Conservation (phyloP, 2,329 filamentous ascomycete species). For the Cladosporium colombiae region DNA sequence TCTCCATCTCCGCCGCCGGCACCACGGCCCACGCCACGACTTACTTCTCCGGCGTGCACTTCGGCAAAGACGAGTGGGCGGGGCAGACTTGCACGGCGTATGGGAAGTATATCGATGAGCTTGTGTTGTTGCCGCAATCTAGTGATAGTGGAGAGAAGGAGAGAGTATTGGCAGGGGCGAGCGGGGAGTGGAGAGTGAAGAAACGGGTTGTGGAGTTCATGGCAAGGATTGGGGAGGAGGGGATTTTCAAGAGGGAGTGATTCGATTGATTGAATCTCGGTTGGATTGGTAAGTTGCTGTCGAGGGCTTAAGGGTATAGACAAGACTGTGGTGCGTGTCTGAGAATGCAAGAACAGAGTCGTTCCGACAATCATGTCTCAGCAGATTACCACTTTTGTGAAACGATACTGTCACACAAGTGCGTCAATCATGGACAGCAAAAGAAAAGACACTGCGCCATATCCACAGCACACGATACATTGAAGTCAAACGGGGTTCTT, state of each 20-base stretch:
- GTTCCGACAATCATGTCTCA: no score
- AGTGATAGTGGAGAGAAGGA: background rate
- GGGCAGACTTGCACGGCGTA: constrained; percentile 43
- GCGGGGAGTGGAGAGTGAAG: constrained; percentile 43
- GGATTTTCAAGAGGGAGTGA: constrained; percentile 33
- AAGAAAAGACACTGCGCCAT: background rate
- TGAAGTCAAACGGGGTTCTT: background rate
- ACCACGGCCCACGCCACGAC: constrained; percentile 41
- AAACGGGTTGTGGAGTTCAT: constrained; percentile 42
- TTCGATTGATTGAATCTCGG: background rate
- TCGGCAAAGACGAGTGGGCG: constrained; percentile 43
- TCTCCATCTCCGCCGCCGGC: constrained; percentile 36
- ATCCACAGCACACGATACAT: background rate
- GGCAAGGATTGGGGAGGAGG: constrained; percentile 38
- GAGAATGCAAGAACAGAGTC: background rate
- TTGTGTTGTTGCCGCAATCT: constrained; percentile 31
- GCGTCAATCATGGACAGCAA: background rate
- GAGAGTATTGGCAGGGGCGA: constrained; percentile 35
- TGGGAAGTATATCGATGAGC: constrained; percentile 44
- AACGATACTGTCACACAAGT: no score
- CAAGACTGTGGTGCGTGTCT: no score
- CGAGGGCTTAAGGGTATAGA: background rate
- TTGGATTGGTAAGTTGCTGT: background rate
- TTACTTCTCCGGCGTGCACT: constrained; percentile 46
- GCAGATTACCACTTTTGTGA: no score